These are phyloP conservation scores for Sporisorium iseilematis-ciliati DNA, from an alignment of 1,284 basidiomycete species.

Conservation along the genomic window DNA sequence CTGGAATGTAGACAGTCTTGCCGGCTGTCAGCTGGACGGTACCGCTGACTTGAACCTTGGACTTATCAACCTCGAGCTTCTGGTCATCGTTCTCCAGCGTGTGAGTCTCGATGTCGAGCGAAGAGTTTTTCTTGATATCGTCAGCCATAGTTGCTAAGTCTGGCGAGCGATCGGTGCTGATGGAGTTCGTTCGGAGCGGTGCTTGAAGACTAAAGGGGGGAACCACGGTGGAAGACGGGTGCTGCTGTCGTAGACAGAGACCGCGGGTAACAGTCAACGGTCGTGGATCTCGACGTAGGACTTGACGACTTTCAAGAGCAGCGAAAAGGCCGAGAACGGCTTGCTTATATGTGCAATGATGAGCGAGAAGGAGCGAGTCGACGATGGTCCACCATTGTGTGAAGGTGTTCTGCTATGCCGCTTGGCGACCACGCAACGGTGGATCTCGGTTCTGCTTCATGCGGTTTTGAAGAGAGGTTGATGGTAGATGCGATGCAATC, in stretches of 20 bases:
- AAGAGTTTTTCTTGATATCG: constrained; percentile 10
- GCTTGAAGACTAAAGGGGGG: neutral
- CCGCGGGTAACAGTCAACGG: constrained; percentile 8
- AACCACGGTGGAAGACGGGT: neutral
- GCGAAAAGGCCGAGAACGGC: neutral
- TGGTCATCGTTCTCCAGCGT: constrained; percentile 8
- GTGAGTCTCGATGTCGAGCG: constrained; percentile 14
- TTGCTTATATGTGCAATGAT: constrained; percentile 3
- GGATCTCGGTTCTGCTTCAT: too few species aligned
- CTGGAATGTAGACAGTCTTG: constrained; percentile 19
- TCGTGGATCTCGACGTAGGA: constrained; percentile 7
- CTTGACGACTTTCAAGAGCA: constrained; percentile 6
- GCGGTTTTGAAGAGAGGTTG: too few species aligned
- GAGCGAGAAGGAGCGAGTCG: neutral
- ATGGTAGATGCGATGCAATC: too few species aligned
- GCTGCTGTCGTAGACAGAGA: neutral
- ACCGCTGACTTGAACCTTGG: constrained; percentile 9
- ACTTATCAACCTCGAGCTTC: constrained; percentile 17
- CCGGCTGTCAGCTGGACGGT: constrained; percentile 22
- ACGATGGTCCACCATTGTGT: neutral
- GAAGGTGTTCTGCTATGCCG: too few species aligned
- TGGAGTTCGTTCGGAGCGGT: neutral
- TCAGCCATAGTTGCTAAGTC: constrained; percentile 7
- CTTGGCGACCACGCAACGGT: too few species aligned
- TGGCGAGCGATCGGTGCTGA: too few species aligned